Evolutionary conservation across 2,329 filamentous ascomycete species (phyloP), one percentile per base, ranked within the genome.

Genomic region (Aspergillus tanneri): DNA sequence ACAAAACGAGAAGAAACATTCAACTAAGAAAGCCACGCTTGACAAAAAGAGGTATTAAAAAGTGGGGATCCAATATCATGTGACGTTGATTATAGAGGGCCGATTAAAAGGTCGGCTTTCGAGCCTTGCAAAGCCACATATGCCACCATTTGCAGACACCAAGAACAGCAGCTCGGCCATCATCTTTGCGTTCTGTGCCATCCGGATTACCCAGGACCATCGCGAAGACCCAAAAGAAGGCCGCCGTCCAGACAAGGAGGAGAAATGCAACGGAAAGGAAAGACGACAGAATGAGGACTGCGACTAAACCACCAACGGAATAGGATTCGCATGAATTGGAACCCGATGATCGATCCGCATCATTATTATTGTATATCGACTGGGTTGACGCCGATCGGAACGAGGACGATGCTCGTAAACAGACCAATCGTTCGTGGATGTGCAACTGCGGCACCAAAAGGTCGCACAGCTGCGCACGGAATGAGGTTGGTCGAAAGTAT

Each of bases 161-260:
- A 2, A 85, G 66, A 3, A 84, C 81, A 10, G 80, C 78, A 18
- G 80, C 79, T 44, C 77, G 72, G 10, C 82, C 82, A 55, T 85
- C 82, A 52, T 85, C 82, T 54, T 77, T 76, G 21, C 78, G 76
- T 57, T 81, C 79, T 23, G 76, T 77, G 32, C 78, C 78, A 46
- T 82, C 80, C 23, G 82, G 82, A 64, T 85, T 82, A 4, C 82
- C 82, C 40, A 85, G 68, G 9, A 84, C 78, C 58, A 76, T 76
- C 19, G 79, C 74, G 59, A 82, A 83, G 43, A 83, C 68, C 82
- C 82, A 85, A 68, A 84, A 85, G 16, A 73, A 77, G 1, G 79
- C 81, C 0, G 80, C 74, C 0, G 79, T 77, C 81, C 81, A 85
- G 5, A 77, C 74, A 1, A 77, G 76, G 11, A 83, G 63, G 16